Base-by-base conservation (phyloP, 352 stramenopile genomes). In the Globisporangium paroecandrum region DNA sequence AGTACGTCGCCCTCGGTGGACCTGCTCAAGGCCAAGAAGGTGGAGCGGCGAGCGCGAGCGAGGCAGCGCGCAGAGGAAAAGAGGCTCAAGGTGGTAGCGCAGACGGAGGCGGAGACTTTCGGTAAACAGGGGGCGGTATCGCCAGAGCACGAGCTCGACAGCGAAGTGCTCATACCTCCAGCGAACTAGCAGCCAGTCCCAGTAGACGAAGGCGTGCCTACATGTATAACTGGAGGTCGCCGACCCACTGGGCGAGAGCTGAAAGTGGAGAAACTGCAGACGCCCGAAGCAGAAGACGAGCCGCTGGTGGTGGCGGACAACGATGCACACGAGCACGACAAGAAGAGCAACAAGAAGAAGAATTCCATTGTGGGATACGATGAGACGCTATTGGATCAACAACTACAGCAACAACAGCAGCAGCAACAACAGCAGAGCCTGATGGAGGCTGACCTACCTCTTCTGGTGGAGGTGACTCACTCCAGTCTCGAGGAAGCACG, bases 11-110 rank as follows among this genome's bases (percentile, higher is more conserved):
- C 51, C 9, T n/a, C 60, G 9, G 60, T 29, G 20, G 46, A 66
- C 9, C 27, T 47, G 20, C 47, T 66, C 25, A 66, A 59, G n/a
- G 29, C 60, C n/a, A 66, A 66, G 60, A 66, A 66, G 51, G 47
- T 4, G 1, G 60, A 59, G 46, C 60, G 60, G 8, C 29, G 60
- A 8, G 60, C 60, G n/a, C 29, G 60, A 36, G 60, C 47, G 2
- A 34, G 34, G 3, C 60, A 56, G 47, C 60, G 60, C 47, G 47
- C 60, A 22, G 60, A 66, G 38, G 60, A 66, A 47, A 66, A 66
- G 60, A 29, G 55, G 27, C 20, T 43, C 46, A 55, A 34, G 58
- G 13, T 6, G 27, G 27, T 32, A 25, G 34, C 12, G 25, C 25
- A 54, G 22, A 22, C 24, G 24, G 46, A 9, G 10, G 24, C 22